Percentiles rank a stretch among this genome's conserved stretches.
These are phyloP conservation scores for Forsythia suspensa DNA, from an alignment of 257 asterid species.

Conservation along the genomic window DNA sequence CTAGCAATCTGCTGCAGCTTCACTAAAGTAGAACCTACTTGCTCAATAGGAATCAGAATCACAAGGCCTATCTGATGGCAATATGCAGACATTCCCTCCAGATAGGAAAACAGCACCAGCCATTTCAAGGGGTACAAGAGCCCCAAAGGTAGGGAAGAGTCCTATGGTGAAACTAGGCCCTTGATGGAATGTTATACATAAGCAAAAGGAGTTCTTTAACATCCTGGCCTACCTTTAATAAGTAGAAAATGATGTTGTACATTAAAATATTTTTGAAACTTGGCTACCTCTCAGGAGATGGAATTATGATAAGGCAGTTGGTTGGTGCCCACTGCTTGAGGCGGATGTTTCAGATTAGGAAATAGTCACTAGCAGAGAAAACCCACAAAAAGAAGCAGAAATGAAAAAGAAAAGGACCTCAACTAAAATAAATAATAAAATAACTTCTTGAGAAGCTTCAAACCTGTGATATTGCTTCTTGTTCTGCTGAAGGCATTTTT, in stretches of 20 bases:
- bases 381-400: constrained; percentile 13
- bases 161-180: neutral
- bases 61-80: neutral
- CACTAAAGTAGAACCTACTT: neutral
- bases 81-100: neutral
- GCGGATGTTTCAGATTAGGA: neutral
- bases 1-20: constrained; percentile 5
- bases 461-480: constrained; percentile 98
- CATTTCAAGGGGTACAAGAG: neutral
- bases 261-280: constrained; percentile 14
- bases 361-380: constrained; percentile 8
- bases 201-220: neutral
- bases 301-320: neutral
- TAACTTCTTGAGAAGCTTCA: constrained; percentile 22
- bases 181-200: constrained; percentile 8
- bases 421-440: constrained; percentile 11
- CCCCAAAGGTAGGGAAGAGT: constrained; percentile 2
- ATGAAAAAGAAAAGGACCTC: constrained; percentile 2
- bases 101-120: neutral
- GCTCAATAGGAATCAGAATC: neutral
- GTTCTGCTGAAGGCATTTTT: constrained; percentile 87
- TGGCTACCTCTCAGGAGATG: constrained; percentile 6
- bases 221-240: neutral
- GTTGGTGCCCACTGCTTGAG: constrained; percentile 12
- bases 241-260: neutral